Evolutionary conservation across 805 yeast species (phyloP).

Genomic region (Saccharomyces cerevisiae): DNA sequence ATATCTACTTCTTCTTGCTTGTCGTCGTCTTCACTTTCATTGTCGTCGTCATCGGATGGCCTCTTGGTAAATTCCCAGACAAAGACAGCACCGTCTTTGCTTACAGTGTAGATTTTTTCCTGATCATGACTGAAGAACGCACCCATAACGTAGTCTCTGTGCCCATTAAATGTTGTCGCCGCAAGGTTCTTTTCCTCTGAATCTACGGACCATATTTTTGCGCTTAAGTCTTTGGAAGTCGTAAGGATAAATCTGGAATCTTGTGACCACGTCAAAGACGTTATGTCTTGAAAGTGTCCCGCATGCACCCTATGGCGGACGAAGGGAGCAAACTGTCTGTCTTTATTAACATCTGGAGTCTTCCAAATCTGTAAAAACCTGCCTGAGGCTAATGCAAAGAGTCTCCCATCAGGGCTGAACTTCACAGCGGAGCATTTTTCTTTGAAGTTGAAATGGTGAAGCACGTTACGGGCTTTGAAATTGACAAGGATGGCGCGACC

Average conservation of each 20-base stretch:
- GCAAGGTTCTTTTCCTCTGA: slow-evolving; percentile 60
- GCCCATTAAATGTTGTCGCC: slow-evolving; percentile 84
- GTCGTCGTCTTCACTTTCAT: slow-evolving; percentile 37
- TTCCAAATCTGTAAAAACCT: slow-evolving; percentile 88
- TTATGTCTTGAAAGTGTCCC: slow-evolving; percentile 82
- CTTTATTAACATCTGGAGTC: slow-evolving; percentile 73
- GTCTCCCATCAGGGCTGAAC: slow-evolving; percentile 82
- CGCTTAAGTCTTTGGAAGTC: slow-evolving; percentile 83
- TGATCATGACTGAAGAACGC: slow-evolving; percentile 86
- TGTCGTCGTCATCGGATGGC: slow-evolving; percentile 41
- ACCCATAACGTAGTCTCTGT: slow-evolving; percentile 75
- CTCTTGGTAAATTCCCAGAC: slow-evolving; percentile 77
- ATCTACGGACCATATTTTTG: slow-evolving; percentile 71
- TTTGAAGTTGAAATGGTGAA: slow-evolving; percentile 91
- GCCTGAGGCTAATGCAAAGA: slow-evolving; percentile 79
- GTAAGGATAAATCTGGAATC: slow-evolving; percentile 86
- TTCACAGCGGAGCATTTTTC: slow-evolving; percentile 64
- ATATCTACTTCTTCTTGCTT: slow-evolving; percentile 34
- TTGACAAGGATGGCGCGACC: slow-evolving; percentile 92
- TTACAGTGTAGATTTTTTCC: slow-evolving; percentile 82
- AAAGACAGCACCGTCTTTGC: slow-evolving; percentile 91
- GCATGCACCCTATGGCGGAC: slow-evolving; percentile 83
- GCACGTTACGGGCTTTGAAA: slow-evolving; percentile 69
- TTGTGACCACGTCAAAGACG: slow-evolving; percentile 75
- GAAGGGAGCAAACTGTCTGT: slow-evolving; percentile 92